Conservation (phyloP, 805 yeast genomes). For the Spathaspora girioi region DNA sequence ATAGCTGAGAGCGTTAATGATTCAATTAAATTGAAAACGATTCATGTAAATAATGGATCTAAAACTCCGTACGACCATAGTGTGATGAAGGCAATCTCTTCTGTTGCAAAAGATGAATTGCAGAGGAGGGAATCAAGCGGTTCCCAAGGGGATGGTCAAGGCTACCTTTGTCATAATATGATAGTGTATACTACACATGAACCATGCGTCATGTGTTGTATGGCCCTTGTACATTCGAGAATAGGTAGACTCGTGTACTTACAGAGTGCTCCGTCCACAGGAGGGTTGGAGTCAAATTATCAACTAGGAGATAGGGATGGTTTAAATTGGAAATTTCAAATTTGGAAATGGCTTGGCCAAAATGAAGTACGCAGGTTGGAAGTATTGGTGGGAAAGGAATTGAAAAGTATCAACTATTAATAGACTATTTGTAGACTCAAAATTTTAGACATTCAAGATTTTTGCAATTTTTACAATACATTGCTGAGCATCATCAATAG, state of each 20-base stretch:
- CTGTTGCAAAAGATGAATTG: slow-evolving; percentile 56
- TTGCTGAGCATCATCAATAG: slow-evolving; percentile 3
- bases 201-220: slow-evolving; percentile 94
- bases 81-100: slow-evolving; percentile 65
- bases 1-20: slow-evolving; percentile 4
- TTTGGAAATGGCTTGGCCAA: slow-evolving; percentile 64
- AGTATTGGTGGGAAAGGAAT: background rate
- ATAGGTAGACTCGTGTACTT: slow-evolving; percentile 66
- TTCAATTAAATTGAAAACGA: background rate
- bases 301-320: slow-evolving; percentile 72
- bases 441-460: background rate
- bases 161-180: slow-evolving; percentile 71
- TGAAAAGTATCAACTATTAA: background rate
- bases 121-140: slow-evolving; percentile 24
- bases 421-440: background rate
- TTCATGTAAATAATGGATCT: slow-evolving; percentile 1
- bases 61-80: slow-evolving; percentile 66
- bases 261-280: slow-evolving; percentile 32
- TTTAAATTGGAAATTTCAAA: slow-evolving; percentile 85
- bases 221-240: slow-evolving; percentile 94
- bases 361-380: slow-evolving; percentile 14
- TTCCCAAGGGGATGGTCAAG: slow-evolving; percentile 11
- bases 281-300: slow-evolving; percentile 61
- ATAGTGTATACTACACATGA: slow-evolving; percentile 89
- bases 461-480: slow-evolving; percentile 1